These are phyloP conservation scores for Pelargonium cotyledonis DNA, from an alignment of 441 rosid genomes.

Conservation along the genomic window DNA sequence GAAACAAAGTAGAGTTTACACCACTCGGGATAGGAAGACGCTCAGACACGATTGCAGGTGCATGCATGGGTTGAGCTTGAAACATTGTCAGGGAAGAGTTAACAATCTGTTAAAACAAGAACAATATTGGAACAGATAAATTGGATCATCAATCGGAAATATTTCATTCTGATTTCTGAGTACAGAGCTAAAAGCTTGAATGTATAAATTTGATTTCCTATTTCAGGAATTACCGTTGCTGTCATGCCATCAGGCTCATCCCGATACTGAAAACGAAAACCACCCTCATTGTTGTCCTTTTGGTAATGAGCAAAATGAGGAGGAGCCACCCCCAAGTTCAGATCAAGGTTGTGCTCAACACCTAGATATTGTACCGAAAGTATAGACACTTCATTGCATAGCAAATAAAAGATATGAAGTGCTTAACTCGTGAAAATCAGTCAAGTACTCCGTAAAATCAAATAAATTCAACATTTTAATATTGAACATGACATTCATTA, in stretches of 20 bases:
- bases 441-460: not conserved
- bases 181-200: not conserved
- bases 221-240: conserved; percentile 27
- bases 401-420: not conserved
- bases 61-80: conserved; percentile 19
- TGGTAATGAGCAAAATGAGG: conserved; percentile 25
- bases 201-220: not conserved
- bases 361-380: conserved; percentile 17
- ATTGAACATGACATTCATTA: conserved; percentile 8
- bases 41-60: conserved; percentile 26
- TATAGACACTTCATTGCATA: not conserved
- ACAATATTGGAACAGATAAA: not conserved
- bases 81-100: conserved; percentile 22
- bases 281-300: conserved; percentile 21
- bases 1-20: conserved; percentile 31
- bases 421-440: not conserved
- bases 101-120: conserved; percentile 21
- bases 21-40: conserved; percentile 26
- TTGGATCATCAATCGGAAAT: not conserved
- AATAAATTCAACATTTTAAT: not conserved
- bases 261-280: conserved; percentile 22
- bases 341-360: conserved; percentile 35
- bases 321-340: conserved; percentile 53
- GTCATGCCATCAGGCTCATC: conserved; percentile 21
- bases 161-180: not conserved